Evolutionary conservation across 805 yeast genomes (phyloP).

Genomic region (Nakazawaea molendinolei): DNA sequence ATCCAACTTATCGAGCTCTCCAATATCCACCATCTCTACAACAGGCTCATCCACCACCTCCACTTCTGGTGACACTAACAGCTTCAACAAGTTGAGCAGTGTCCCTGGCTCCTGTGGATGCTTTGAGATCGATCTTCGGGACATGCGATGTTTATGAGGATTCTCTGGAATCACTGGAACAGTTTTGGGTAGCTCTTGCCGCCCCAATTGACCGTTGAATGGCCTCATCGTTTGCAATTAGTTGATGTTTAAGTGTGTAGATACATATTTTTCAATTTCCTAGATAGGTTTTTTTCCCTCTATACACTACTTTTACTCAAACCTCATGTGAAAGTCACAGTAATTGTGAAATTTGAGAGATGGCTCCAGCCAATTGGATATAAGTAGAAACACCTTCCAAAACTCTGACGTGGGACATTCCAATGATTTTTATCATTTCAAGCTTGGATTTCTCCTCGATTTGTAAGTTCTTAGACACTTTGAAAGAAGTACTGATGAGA

Average conservation of each 20-base stretch:
- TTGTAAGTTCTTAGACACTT: conserved; percentile 74
- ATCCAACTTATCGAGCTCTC: conserved; percentile 18
- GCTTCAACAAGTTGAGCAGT: conserved; percentile 11
- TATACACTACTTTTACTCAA: neutral
- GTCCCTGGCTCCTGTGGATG: conserved; percentile 14
- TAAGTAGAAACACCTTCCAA: conserved; percentile 89
- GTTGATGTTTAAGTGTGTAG: neutral
- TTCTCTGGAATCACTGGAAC: conserved; percentile 5
- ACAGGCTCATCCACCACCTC: conserved; percentile 16
- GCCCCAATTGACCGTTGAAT: conserved; percentile 4
- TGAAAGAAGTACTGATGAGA: conserved; percentile 83
- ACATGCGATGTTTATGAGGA: conserved; percentile 16
- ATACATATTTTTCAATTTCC: neutral
- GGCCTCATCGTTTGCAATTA: neutral
- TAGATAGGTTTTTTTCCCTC: neutral
- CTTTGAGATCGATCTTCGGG: conserved; percentile 24
- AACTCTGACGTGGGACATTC: conserved; percentile 86
- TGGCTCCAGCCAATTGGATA: conserved; percentile 77
- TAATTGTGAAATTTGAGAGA: conserved; percentile 47
- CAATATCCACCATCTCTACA: conserved; percentile 16
- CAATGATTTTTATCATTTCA: conserved; percentile 79
- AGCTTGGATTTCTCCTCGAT: conserved; percentile 64
- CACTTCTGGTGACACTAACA: conserved; percentile 22
- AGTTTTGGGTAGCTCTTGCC: neutral
- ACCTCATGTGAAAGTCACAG: neutral